Evolutionary conservation across 2,329 filamentous ascomycete genomes (phyloP).

Genomic region (Aspergillus sojae): DNA sequence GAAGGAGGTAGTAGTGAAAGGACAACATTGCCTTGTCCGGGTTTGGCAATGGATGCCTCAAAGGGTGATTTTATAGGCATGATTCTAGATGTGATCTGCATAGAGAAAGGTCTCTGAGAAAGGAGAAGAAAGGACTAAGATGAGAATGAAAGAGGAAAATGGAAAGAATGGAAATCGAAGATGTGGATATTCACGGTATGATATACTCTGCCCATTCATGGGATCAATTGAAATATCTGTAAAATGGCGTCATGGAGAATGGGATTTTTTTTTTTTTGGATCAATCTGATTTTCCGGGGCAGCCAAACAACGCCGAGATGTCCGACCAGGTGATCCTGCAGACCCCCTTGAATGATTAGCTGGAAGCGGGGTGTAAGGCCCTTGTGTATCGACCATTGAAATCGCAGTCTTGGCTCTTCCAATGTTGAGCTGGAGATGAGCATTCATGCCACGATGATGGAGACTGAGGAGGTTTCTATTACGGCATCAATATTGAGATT

Average conservation of each 20-base stretch:
- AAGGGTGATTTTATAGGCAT: constrained; percentile 67
- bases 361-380: background rate
- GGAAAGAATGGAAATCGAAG: constrained; percentile 4
- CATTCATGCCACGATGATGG: constrained; percentile 13
- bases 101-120: background rate
- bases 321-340: constrained; percentile 1
- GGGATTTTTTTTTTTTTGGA: constrained; percentile 4
- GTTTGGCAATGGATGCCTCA: constrained; percentile 68
- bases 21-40: constrained; percentile 78
- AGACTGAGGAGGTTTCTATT: constrained; percentile 23
- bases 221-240: background rate
- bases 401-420: constrained; percentile 12
- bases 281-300: constrained; percentile 2
- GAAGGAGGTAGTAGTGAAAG: constrained; percentile 72
- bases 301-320: background rate
- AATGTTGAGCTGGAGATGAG: constrained; percentile 8
- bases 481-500: constrained; percentile 22
- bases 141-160: background rate
- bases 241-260: constrained; percentile 16
- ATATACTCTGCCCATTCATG: constrained; percentile 1
- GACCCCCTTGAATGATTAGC: constrained; percentile 6
- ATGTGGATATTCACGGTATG: constrained; percentile 14
- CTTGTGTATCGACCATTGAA: constrained; percentile 10
- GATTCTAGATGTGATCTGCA: constrained; percentile 21
- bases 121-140: background rate